Evolutionary conservation across 345 rosid genomes (phyloP).

Genomic region (Iberis pinnata): DNA sequence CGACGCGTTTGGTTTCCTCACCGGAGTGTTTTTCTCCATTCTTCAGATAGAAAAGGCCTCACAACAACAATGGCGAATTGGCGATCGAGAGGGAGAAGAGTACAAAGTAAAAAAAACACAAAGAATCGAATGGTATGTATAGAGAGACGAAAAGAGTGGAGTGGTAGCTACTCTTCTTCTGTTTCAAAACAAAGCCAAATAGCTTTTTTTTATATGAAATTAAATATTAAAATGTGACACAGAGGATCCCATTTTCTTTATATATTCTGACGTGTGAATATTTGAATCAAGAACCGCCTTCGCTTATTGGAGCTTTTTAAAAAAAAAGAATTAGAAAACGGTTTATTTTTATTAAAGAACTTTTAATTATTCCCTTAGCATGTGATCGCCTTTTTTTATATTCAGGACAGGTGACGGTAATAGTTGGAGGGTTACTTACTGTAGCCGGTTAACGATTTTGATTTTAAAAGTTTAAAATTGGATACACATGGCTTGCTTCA

Average conservation of each 20-base stretch:
- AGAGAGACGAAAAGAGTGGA: constrained; percentile 18
- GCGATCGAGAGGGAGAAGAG: constrained; percentile 3
- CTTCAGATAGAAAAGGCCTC: too few relatives aligned
- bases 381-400: constrained; percentile 17
- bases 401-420: constrained; percentile 7
- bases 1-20: constrained; percentile 63
- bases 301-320: constrained; percentile 11
- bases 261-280: constrained; percentile 11
- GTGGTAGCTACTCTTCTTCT: constrained; percentile 34
- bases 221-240: neutral
- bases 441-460: neutral
- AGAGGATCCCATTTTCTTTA: too few relatives aligned
- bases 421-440: constrained; percentile 16
- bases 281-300: constrained; percentile 32
- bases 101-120: constrained; percentile 19
- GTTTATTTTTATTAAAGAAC: neutral
- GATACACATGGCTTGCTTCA: too few relatives aligned
- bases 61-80: too few relatives aligned
- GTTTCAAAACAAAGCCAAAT: constrained; percentile 10
- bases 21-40: constrained; percentile 76
- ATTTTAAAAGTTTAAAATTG: neutral
- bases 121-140: constrained; percentile 13
- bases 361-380: constrained; percentile 22
- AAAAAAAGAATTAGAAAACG: too few relatives aligned
- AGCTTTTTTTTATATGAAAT: neutral